Evolutionary conservation across 345 rosid genomes (phyloP).

Genomic region (Bretschneidera sinensis): DNA sequence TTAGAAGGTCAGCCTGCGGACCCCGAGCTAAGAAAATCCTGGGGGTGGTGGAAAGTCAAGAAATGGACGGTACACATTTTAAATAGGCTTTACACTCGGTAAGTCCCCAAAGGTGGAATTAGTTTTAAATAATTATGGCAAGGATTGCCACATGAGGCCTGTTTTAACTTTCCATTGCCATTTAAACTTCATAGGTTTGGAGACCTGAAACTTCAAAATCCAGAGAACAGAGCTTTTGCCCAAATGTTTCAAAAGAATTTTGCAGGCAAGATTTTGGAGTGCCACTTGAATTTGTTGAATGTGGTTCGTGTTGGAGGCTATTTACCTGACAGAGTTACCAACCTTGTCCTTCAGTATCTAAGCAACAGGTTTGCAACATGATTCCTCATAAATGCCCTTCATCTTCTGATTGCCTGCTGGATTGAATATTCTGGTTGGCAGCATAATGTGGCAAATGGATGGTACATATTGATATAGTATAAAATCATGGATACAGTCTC

Average conservation of each 20-base stretch:
- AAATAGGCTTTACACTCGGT: constrained; percentile 92
- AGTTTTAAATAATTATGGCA: background rate
- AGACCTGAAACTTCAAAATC: constrained; percentile 82
- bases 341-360: constrained; percentile 90
- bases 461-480: too few relatives aligned
- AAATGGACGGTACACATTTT: constrained; percentile 97
- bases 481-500: too few relatives aligned
- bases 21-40: constrained; percentile 84
- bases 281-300: constrained; percentile 81
- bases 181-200: constrained; percentile 64
- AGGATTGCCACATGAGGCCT: background rate
- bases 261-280: constrained; percentile 89
- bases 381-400: background rate
- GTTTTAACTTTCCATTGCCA: constrained; percentile 1
- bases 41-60: constrained; percentile 99
- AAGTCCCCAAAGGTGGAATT: constrained; percentile 11
- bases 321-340: constrained; percentile 94
- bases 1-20: constrained; percentile 89
- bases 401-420: background rate
- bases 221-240: constrained; percentile 81
- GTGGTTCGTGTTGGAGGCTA: constrained; percentile 83
- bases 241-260: constrained; percentile 89
- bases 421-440: background rate
- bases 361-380: constrained; percentile 68
- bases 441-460: background rate